These are phyloP conservation scores for Carallia brachiata DNA, from an alignment of 345 rosid genomes.

Conservation along the genomic window DNA sequence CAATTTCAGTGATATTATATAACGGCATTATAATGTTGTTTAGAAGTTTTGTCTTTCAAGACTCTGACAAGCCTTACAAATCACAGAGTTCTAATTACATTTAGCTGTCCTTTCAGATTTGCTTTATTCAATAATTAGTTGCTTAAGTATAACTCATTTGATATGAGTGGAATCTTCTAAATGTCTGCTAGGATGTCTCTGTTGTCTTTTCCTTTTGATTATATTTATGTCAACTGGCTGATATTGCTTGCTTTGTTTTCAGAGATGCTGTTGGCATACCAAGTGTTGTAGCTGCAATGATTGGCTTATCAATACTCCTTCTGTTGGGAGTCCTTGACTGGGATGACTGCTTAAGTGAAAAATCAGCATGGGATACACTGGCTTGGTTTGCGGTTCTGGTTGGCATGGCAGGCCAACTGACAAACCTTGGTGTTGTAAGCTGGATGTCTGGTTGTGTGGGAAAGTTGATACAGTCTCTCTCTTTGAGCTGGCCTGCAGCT, in stretches of 20 bases:
- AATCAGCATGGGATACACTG: constrained; percentile 97
- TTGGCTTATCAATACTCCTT: constrained; percentile 82
- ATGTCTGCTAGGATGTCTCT: not conserved
- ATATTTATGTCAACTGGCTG: not conserved
- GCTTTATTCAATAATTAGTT: too few relatives aligned
- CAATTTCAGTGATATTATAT: too few relatives aligned
- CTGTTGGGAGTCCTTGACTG: constrained; percentile 87
- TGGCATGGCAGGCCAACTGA: constrained; percentile 94
- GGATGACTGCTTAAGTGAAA: constrained; percentile 94
- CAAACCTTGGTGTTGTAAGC: constrained; percentile 74
- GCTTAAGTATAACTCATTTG: not conserved
- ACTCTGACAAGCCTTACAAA: not conserved
- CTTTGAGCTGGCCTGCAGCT: constrained; percentile 91
- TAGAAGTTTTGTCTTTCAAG: too few relatives aligned
- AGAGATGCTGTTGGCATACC: constrained; percentile 83
- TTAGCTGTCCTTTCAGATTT: not conserved
- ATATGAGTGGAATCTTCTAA: not conserved
- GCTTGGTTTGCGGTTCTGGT: constrained; percentile 94
- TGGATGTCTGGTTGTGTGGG: constrained; percentile 91
- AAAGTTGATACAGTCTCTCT: constrained; percentile 57
- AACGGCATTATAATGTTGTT: too few relatives aligned
- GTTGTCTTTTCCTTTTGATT: not conserved
- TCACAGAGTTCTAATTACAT: not conserved
- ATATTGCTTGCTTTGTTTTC: constrained; percentile 23
- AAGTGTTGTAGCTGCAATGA: constrained; percentile 97